Evolutionary conservation across 1,284 basidiomycete genomes (phyloP), one percentile per base, ranked within the genome.

Genomic region (Sporisorium scitamineum): DNA sequence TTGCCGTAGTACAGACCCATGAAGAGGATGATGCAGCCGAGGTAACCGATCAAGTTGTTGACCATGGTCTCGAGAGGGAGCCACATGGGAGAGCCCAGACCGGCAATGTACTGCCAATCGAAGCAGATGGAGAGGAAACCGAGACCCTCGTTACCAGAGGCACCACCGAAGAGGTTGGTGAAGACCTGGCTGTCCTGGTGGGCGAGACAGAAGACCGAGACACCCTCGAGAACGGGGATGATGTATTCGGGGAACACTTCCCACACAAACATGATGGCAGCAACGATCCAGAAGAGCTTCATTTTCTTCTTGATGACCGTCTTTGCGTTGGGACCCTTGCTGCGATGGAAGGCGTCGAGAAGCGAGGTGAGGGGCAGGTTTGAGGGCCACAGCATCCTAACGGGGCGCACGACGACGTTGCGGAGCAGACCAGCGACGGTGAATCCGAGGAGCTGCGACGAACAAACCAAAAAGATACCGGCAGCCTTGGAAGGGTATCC

Each of bases 361-460:
- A 81, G 66, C 50, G 69, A 73, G 20, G 82, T 75, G 32, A 75
- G 48, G 2, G 82, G 81, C 24, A 85, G 47, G 41, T 76, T 78
- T 20, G 47, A 54, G 62, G 73, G 80, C 70, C 64, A 85, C 8
- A 70, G 90, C 88, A 87, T 41, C 54, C 61, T 62, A 31, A 57
- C 56, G 10, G 73, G 73, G 41, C 66, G 61, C n/a, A 76, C 73
- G 26, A 68, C 50, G 20, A 76, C 61, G 55, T 31, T 50, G 5
- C 72, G 61, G 22, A 76, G 59, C n/a, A 77, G 39, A 11, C 66
- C 60, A 39, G 90, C 88, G 3, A 91, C 85, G 14, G 90, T 90
- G 76, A 90, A 91, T 86, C 90, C 90, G 80, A 91, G 90, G 67
- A 89, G 89, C 9, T 89, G 89, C 0, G 90, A 90, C 0, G 90